phyloP scores from a whole-genome alignment of 1,284 basidiomycete genomes.

The Hemileia vastatrix region DNA sequence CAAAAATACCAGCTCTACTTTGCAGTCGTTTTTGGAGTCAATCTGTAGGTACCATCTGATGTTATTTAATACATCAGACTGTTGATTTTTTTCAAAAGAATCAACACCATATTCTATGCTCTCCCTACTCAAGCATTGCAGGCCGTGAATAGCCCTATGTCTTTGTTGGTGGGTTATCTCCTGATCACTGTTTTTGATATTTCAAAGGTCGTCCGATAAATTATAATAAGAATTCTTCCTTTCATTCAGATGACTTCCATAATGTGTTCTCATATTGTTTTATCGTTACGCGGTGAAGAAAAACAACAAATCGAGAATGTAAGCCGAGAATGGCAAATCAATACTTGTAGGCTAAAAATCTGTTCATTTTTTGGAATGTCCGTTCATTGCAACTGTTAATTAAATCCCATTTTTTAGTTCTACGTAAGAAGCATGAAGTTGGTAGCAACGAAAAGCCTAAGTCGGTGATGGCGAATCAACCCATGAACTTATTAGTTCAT shows the following conservation, averaged over 20 bases:
- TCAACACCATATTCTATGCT: slow-evolving; percentile 23
- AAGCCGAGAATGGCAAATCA: slow-evolving; percentile 22
- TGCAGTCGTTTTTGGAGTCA: slow-evolving; percentile 18
- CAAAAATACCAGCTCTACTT: slow-evolving; percentile 7
- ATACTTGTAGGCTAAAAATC: slow-evolving; percentile 22
- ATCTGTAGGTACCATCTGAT: neutral
- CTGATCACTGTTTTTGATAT: neutral
- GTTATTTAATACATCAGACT: neutral
- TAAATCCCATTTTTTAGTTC: too few relatives aligned
- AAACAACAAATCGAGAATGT: slow-evolving; percentile 16
- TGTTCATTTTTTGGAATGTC: too few relatives aligned
- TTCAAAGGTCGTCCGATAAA: neutral
- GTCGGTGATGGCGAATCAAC: too few relatives aligned
- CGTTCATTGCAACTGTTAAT: too few relatives aligned
- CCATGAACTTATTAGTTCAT: too few relatives aligned
- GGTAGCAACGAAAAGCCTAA: slow-evolving; percentile 4
- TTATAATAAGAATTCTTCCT: too few relatives aligned
- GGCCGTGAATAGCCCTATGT: slow-evolving; percentile 23
- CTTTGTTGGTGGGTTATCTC: slow-evolving; percentile 16
- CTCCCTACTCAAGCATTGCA: slow-evolving; percentile 20
- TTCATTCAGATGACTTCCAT: slow-evolving; percentile 21
- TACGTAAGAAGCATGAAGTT: slow-evolving; percentile 10
- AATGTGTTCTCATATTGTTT: slow-evolving; percentile 22
- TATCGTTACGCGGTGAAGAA: slow-evolving; percentile 19
- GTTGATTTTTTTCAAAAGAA: neutral